Evolutionary conservation across 2,329 filamentous ascomycete species (phyloP), one percentile per base, ranked within the genome.

Genomic region (Uncinocarpus reesii): DNA sequence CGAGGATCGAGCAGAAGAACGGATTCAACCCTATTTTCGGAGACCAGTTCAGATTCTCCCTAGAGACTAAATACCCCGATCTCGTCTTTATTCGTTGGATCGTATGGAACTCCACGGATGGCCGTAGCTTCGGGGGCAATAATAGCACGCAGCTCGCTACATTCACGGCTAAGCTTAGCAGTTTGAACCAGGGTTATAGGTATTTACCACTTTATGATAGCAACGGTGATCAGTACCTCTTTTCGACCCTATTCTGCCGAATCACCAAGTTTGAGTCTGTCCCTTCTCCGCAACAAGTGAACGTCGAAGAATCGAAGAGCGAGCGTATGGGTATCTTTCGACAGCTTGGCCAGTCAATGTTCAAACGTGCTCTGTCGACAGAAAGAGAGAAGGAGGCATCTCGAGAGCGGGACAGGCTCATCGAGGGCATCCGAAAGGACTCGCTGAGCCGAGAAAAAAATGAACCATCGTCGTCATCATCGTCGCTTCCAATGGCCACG

Each of bases 41-140:
- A 57, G 80, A 86, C 57, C 77, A 78, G 50, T 85, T 90, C 67
- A 79, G 79, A 52, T 83, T 95, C 65, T 82, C 80, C 48, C 74
- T 95, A 20, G 87, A 87, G 41, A 96, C 92, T n/a, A 93, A 93
- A 62, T 89, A 90, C 61, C 89, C 90, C 0, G 87, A 92, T 58
- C 74, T 98, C 24, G 84, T 96, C 50, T 96, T 96, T 65, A 81
- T 98, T 45, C 84, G 88, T 38, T 95, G 87, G 79, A 89, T 83
- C 20, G 87, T 96, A 48, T 90, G 86, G 75, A 84, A 92, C 56
- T 89, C 88, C 1, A 74, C 79, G 51, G 86, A 90, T 61, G 85
- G 85, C 35, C 77, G 81, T 57, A 82, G 72, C 55, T 77, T 79
- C 56, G 84, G 78, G 50, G 81, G 81, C 53, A 74, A 72, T 67